Conservation (phyloP, 495 filamentous ascomycete genomes). For the Geoglossum glabrum region DNA sequence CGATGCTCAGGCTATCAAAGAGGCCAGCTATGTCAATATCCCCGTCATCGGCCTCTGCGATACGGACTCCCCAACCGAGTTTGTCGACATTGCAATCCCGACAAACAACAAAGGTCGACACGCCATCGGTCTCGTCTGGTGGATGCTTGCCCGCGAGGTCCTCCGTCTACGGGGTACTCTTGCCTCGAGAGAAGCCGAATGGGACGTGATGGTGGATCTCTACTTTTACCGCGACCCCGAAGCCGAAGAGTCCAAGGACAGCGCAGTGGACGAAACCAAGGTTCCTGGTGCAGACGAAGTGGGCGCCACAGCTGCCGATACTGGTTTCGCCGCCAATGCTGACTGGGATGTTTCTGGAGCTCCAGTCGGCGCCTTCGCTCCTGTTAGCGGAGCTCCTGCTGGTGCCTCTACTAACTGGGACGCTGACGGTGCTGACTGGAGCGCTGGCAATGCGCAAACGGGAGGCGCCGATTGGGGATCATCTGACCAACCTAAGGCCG, state of each 20-base stretch:
- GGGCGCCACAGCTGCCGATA: constrained; percentile 55
- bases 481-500: not conserved
- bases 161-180: constrained; percentile 94
- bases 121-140: constrained; percentile 96
- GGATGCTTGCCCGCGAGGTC: constrained; percentile 98
- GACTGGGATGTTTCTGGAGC: constrained; percentile 57
- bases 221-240: constrained; percentile 99
- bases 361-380: constrained; percentile 39
- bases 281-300: constrained; percentile 66
- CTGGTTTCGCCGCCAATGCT: constrained; percentile 43
- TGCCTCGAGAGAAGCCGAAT: constrained; percentile 79
- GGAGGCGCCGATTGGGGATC: not conserved
- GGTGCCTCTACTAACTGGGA: constrained; percentile 47
- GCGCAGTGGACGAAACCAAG: constrained; percentile 39
- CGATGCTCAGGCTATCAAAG: constrained; percentile 99
- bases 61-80: constrained; percentile 98
- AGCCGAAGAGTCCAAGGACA: constrained; percentile 93
- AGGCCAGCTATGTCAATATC: constrained; percentile 99
- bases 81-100: constrained; percentile 97
- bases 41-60: constrained; percentile 97
- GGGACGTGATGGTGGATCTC: constrained; percentile 97
- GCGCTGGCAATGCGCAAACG: constrained; percentile 29
- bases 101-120: constrained; percentile 99
- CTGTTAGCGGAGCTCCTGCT: constrained; percentile 38
- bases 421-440: constrained; percentile 53